Evolutionary conservation across 2,329 filamentous ascomycete genomes (phyloP), one percentile per base, ranked within the genome.

Genomic region (Fusarium sp.): DNA sequence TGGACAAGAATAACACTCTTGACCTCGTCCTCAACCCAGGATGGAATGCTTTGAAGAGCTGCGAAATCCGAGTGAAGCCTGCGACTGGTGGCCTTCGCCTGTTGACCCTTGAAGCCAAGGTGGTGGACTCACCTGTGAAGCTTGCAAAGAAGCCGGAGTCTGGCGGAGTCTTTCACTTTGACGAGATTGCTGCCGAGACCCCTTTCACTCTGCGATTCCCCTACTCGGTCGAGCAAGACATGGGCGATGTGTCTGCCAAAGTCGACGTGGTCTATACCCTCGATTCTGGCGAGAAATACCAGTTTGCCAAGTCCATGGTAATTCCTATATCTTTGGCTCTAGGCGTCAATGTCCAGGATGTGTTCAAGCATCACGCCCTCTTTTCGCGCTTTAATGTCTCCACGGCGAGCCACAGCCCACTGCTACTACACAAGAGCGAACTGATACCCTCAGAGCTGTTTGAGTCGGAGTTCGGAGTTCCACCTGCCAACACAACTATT

Each of bases 311-410:
- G 51, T 73, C 75, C 4, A 93, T 94, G 69, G 88, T 86, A 4
- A 85, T 97, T 18, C 87, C 91, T 3, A 91, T 96, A 2, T 88
- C 92, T 1, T 84, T 99, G 6, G 93, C 94, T 0, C 86, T 99
- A 4, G 95, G 95, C 4, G 96, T 99, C 67, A 98, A 98, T 71
- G 96, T 99, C 7, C 95, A 98, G 75, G 96, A 99, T 73, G 89
- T 97, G 30, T 98, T 98, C 84, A 97, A 97, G 77, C 90, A 94
- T 68, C 83, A 90, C 8, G 87, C 89, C 0, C 85, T 98, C 0
- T 96, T 96, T 76, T 98, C 95, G 0, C 91, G 92, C 10, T 99
- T 99, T 78, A 97, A 93, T 13, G 91, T 99, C 55, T 94, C 94
- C 12, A 94, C 95, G 0, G 92, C 94, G 1, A 93, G 87, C 60